Evolutionary conservation across 208 protist genomes (phyloP).

Genomic region (Tritrichomonas foetus): DNA sequence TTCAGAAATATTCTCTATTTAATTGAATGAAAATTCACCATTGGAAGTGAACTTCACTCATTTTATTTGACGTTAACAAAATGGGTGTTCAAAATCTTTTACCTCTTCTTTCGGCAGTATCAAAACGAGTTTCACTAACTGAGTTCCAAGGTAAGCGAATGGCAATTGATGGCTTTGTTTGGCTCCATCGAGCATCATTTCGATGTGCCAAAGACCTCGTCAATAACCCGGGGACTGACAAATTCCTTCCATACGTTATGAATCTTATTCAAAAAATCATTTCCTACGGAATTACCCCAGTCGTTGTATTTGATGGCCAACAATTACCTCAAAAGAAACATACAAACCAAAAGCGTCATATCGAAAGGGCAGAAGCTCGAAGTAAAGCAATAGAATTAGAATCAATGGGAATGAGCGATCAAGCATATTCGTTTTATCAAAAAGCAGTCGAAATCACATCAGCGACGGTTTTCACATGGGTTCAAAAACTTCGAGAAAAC

Average conservation of each 20-base stretch:
- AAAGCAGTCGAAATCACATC: constrained; percentile 27
- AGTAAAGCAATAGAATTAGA: not conserved
- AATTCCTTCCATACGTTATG: constrained; percentile 43
- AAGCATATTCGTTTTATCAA: constrained; percentile 32
- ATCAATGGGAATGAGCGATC: not conserved
- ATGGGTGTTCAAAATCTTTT: constrained; percentile 32
- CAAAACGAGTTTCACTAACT: constrained; percentile 46
- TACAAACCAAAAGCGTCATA: not conserved
- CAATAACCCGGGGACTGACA: constrained; percentile 47
- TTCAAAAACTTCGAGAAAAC: not conserved
- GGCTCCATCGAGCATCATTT: constrained; percentile 68
- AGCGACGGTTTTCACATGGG: not conserved
- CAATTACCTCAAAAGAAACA: not conserved
- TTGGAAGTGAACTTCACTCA: no score
- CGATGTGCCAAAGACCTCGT: constrained; percentile 65
- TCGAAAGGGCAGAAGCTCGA: not conserved
- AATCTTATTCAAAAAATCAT: not conserved
- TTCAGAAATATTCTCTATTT: no score
- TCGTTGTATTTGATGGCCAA: constrained; percentile 33
- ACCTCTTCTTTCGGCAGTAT: not conserved
- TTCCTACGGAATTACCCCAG: not conserved
- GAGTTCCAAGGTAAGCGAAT: constrained; percentile 61
- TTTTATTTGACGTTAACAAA: no score
- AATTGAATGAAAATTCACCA: no score
- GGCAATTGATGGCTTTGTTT: constrained; percentile 71